Evolutionary conservation across 192 early-diverging fungal species (phyloP), one percentile per base, ranked within the genome.

Genomic region (Fimicolochytrium jonesii): DNA sequence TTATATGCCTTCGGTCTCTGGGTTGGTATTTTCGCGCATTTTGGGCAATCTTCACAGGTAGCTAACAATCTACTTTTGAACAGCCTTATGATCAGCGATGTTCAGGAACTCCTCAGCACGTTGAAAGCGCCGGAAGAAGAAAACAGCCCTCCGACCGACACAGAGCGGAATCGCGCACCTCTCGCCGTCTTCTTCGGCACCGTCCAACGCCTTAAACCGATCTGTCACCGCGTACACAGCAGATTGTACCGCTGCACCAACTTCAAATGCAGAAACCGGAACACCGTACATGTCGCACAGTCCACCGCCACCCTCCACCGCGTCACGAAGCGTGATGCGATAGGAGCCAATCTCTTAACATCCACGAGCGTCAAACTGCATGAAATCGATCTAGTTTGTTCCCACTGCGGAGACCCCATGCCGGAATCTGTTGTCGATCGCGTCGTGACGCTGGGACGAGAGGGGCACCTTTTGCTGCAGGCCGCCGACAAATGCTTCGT

Each of bases 181-280:
- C 2, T 26, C 18, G 18, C 39, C 26, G 18, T 41, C 18, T 20
- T 28, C 9, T 11, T 13, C 22, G 23, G 28, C 11, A 13, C n/a
- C 20, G 17, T 58, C 23, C 15, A 55, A 2, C 1, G 53, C 18
- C 23, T 17, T n/a, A 55, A 15, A 36, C 4, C 15, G 15, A 10
- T 15, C 15, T 9, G 33, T 55, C 13, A 10, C 2, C 18, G 11
- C 29, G 0, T 44, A 20, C 32, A 53, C 44, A 61, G 59, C 34
- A 10, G 18, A 35, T 30, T 18, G 0, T 51, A 52, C 39, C 42
- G 23, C 17, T 61, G 59, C 47, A n/a, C 20, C 34, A 51, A 51
- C 44, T 11, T 28, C 15, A 51, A 50, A 61, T 61, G 59, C 32
- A 51, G 59, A 32, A 61, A 61, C 34, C 37, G 26, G 18, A 61